These are phyloP conservation scores for Penicillium aurantiogriseum DNA, from an alignment of 2,329 filamentous ascomycete genomes.

Conservation along the genomic window DNA sequence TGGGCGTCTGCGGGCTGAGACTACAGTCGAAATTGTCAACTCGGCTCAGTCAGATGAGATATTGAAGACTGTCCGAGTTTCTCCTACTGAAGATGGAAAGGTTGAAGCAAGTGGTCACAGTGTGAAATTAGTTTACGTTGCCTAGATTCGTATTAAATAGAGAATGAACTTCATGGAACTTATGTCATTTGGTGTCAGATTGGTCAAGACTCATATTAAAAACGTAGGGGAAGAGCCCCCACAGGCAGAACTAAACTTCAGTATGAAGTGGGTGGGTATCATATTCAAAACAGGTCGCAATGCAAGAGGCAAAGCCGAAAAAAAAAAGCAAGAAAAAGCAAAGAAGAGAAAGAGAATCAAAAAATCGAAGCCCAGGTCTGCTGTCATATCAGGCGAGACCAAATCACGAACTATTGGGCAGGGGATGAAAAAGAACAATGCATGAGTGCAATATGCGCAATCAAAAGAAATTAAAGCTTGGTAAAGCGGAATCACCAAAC, in stretches of 20 bases:
- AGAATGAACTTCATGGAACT: not conserved
- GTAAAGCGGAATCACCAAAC: slow-evolving; percentile 32
- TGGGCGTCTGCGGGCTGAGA: slow-evolving; percentile 20
- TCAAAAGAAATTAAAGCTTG: not conserved
- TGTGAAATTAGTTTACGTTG: slow-evolving; percentile 26
- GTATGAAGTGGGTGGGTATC: slow-evolving; percentile 24
- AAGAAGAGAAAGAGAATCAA: not conserved
- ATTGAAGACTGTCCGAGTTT: slow-evolving; percentile 25
- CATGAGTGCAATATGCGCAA: not conserved
- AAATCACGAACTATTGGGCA: not conserved
- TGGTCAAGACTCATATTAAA: slow-evolving; percentile 6
- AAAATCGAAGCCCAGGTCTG: not conserved
- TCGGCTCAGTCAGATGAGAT: slow-evolving; percentile 26
- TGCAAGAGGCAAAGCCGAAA: slow-evolving; percentile 15
- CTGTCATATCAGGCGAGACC: not conserved
- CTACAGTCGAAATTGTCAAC: slow-evolving; percentile 28
- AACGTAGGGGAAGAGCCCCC: slow-evolving; percentile 1
- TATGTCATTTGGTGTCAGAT: slow-evolving; percentile 4
- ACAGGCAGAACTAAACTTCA: slow-evolving; percentile 5
- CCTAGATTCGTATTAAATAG: slow-evolving; percentile 3
- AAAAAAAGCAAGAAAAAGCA: not conserved
- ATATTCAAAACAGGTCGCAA: slow-evolving; percentile 19
- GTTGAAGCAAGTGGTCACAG: slow-evolving; percentile 19
- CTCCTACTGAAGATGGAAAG: slow-evolving; percentile 12
- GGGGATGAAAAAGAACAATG: slow-evolving; percentile 1